Percentiles rank a stretch among this genome's conserved stretches.
These are phyloP conservation scores for Trichoderma aggressivum DNA, from an alignment of 2,329 filamentous ascomycete genomes.

Conservation along the genomic window DNA sequence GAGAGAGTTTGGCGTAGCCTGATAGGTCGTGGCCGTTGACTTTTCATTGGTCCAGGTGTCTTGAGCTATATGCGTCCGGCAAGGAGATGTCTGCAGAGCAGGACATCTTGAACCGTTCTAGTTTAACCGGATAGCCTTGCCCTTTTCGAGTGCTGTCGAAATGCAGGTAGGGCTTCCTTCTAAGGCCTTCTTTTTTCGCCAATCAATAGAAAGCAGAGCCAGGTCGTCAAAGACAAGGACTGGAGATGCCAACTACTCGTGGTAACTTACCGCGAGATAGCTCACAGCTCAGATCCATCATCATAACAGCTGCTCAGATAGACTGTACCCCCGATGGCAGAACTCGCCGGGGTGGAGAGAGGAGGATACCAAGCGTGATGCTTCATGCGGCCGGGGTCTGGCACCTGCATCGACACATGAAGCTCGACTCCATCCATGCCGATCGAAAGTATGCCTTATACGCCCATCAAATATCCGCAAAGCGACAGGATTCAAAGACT, in stretches of 20 bases:
- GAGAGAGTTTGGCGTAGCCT: neutral
- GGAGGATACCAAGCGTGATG: neutral
- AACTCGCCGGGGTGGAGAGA: neutral
- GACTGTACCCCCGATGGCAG: neutral
- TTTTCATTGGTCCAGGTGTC: conserved; percentile 4
- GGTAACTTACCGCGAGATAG: neutral
- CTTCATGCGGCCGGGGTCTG: neutral
- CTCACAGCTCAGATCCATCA: neutral
- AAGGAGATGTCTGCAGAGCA: conserved; percentile 4
- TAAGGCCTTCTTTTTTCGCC: neutral
- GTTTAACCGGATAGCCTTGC: conserved; percentile 10
- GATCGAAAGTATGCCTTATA: neutral
- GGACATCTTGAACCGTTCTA: neutral
- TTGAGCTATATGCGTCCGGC: conserved; percentile 4
- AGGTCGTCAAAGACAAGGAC: neutral
- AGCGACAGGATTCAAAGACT: neutral
- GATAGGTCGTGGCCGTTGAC: neutral
- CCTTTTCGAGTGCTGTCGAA: neutral
- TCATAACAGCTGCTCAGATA: neutral
- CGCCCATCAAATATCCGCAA: neutral
- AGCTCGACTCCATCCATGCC: neutral
- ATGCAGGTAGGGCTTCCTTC: neutral
- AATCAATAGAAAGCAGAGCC: neutral
- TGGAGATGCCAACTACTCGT: neutral
- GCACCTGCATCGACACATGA: neutral